Conservation (phyloP, 1,284 basidiomycete species). For the Golubevia sp. region DNA sequence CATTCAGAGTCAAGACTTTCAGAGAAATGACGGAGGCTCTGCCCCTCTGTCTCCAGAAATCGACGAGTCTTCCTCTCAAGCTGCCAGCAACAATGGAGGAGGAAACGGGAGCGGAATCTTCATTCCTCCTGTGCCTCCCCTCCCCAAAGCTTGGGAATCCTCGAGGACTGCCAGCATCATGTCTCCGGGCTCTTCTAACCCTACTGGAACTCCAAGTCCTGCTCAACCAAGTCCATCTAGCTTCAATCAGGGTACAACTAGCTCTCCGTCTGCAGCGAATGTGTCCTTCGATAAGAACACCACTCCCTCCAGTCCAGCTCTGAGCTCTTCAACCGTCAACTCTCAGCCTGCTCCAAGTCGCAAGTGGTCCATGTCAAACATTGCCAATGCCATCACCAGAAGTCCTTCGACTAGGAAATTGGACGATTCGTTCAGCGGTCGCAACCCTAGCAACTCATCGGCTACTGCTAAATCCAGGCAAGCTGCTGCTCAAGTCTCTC, state of each 20-base stretch:
- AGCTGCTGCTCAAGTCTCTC: too few relatives aligned
- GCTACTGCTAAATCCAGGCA: too few relatives aligned
- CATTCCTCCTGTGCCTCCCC: slow-evolving; percentile 92
- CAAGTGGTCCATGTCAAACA: slow-evolving; percentile 10
- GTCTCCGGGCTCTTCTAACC: neutral
- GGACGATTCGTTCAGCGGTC: too few relatives aligned
- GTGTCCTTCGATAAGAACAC: too few relatives aligned
- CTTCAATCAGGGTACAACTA: too few relatives aligned
- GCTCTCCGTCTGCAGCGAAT: too few relatives aligned
- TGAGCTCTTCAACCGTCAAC: neutral
- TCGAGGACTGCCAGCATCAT: slow-evolving; percentile 71
- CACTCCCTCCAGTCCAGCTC: too few relatives aligned
- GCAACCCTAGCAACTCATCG: too few relatives aligned
- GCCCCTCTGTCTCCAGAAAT: too few relatives aligned
- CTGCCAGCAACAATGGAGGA: neutral
- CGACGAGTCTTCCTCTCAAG: neutral
- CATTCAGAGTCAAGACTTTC: too few relatives aligned
- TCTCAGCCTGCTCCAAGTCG: neutral
- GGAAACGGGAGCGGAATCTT: slow-evolving; percentile 59
- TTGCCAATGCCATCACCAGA: slow-evolving; percentile 3
- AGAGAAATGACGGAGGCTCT: too few relatives aligned
- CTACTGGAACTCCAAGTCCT: neutral
- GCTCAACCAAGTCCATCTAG: too few relatives aligned
- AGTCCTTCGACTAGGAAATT: slow-evolving; percentile 1
- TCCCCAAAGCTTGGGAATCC: slow-evolving; percentile 84